Evolutionary conservation across 2,329 filamentous ascomycete genomes (phyloP).

Genomic region (Plectosphaerella cucumerina): DNA sequence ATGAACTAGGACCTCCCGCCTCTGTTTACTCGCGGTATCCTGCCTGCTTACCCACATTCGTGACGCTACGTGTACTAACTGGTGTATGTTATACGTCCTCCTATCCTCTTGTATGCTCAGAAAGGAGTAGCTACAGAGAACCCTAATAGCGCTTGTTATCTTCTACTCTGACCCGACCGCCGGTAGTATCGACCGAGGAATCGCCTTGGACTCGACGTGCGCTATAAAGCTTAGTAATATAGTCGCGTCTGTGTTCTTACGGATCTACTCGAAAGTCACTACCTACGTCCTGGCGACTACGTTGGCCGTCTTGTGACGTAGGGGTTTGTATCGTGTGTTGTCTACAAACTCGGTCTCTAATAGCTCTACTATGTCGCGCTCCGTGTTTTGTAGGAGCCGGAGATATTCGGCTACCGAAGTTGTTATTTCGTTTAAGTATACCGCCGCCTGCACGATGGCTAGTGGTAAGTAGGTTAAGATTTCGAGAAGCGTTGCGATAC

Average conservation of each 20-base stretch:
- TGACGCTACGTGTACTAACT: conserved; percentile 28
- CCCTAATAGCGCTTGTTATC: conserved; percentile 21
- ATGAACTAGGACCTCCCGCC: not conserved
- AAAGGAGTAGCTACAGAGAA: conserved; percentile 26
- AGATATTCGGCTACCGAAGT: conserved; percentile 26
- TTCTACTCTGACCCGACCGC: conserved; percentile 1
- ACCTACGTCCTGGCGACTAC: conserved; percentile 33
- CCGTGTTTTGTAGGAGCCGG: conserved; percentile 20
- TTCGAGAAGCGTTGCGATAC: conserved; percentile 14
- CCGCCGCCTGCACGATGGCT: conserved; percentile 32
- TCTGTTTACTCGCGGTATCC: not conserved
- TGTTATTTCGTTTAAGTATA: conserved; percentile 29
- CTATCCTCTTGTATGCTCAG: conserved; percentile 16
- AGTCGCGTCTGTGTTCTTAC: conserved; percentile 22
- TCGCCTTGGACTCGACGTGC: conserved; percentile 32
- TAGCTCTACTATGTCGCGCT: conserved; percentile 23
- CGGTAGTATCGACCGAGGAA: conserved; percentile 29
- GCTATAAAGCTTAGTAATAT: conserved; percentile 33
- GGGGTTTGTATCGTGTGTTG: conserved; percentile 24
- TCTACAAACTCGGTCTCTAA: conserved; percentile 30
- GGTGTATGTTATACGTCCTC: conserved; percentile 29
- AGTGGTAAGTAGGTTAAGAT: conserved; percentile 29
- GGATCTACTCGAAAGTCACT: conserved; percentile 35
- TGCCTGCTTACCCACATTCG: conserved; percentile 20
- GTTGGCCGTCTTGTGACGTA: conserved; percentile 20